A percentile compares a stretch with the other conserved stretches of the same genome.
Conservation (phyloP, 306 rosid genomes). For the Prunus fruticosa region DNA sequence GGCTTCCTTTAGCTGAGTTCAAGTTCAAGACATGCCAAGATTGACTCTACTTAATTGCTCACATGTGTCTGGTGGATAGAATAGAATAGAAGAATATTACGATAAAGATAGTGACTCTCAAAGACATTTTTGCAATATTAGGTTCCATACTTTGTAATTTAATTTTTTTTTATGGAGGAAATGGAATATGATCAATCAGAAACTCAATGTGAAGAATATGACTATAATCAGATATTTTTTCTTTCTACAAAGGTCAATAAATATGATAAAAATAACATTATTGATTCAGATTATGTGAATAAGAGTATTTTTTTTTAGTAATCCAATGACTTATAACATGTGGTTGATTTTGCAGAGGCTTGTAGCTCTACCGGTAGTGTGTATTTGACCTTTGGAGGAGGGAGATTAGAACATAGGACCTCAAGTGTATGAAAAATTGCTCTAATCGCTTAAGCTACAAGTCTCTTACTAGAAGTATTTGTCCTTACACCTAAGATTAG, state of each 20-base stretch:
- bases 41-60: neutral
- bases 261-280: too few species aligned
- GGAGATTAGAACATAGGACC: too few species aligned
- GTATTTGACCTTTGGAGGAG: too few species aligned
- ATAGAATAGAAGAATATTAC: neutral
- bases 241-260: neutral
- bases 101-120: neutral
- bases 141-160: neutral
- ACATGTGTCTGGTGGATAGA: neutral
- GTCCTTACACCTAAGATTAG: too few species aligned
- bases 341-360: too few species aligned
- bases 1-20: conserved; percentile 10
- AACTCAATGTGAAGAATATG: neutral
- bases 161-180: neutral
- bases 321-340: too few species aligned
- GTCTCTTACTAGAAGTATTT: rapidly evolving
- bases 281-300: too few species aligned
- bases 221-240: neutral
- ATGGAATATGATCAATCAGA: neutral
- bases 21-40: neutral
- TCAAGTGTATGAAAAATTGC: too few species aligned
- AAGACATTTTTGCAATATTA: neutral
- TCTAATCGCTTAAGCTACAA: too few species aligned
- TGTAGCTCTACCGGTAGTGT: too few species aligned
- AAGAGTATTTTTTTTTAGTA: too few species aligned